A percentile compares a stretch with the other conserved stretches of the same genome.
These are phyloP conservation scores for Lanmaoa pseudosensibilis DNA, from an alignment of 768 basidiomycete genomes.

Conservation along the genomic window DNA sequence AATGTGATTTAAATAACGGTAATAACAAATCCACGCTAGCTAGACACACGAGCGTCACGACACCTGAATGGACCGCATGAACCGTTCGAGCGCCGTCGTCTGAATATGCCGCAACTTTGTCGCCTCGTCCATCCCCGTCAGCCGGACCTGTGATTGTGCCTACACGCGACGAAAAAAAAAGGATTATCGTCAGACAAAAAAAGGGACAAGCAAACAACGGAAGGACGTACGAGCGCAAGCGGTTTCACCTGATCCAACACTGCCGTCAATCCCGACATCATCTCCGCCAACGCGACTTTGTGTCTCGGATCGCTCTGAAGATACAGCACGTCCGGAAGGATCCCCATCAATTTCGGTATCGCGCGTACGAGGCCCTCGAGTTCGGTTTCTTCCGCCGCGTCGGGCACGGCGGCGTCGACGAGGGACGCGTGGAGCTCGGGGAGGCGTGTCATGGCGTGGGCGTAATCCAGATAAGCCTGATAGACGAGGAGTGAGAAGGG, in stretches of 20 bases:
- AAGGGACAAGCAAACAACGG: background rate
- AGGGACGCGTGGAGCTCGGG: conserved; percentile 52
- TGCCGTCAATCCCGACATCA: conserved; percentile 62
- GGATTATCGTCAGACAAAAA: background rate
- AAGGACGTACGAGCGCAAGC: conserved; percentile 53
- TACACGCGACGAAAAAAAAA: conserved; percentile 5
- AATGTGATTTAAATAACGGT: conserved; percentile 22
- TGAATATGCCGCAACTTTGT: conserved; percentile 64
- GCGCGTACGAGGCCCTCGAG: conserved; percentile 59
- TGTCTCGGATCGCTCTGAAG: conserved; percentile 62
- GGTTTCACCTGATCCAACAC: conserved; percentile 62
- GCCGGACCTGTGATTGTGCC: conserved; percentile 45
- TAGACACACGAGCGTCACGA: conserved; percentile 21
- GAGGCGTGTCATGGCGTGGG: conserved; percentile 57
- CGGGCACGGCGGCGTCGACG: conserved; percentile 43
- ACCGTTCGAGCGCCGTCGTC: conserved; percentile 61
- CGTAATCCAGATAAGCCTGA: conserved; percentile 74
- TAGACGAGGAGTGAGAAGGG: conserved; percentile 5
- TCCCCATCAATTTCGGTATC: conserved; percentile 63
- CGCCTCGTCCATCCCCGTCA: conserved; percentile 51
- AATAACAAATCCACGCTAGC: conserved; percentile 13
- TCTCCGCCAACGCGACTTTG: conserved; percentile 68
- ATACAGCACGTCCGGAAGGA: conserved; percentile 67
- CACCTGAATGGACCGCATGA: conserved; percentile 55
- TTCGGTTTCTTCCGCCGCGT: conserved; percentile 48